phyloP scores from a whole-genome alignment of 371 early-diverging fungal genomes.

The Rhizomucor pusillus region DNA sequence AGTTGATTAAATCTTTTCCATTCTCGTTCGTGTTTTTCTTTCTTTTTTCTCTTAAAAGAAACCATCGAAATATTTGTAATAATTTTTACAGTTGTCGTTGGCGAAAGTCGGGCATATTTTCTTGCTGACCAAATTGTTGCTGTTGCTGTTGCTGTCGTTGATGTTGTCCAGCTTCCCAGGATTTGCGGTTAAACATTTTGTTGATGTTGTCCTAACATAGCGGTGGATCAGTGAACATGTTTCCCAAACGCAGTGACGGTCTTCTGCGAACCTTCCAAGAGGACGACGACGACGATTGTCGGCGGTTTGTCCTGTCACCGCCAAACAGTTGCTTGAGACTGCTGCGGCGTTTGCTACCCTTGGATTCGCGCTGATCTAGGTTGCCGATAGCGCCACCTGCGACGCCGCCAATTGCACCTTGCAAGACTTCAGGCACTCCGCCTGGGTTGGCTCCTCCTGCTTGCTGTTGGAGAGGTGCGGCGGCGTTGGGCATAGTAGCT shows the following conservation, averaged over 20 bases:
- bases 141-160: too few relatives aligned
- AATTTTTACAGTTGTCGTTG: too few relatives aligned
- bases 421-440: neutral
- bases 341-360: neutral
- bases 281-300: neutral
- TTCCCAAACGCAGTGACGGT: neutral
- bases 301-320: neutral
- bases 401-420: constrained; percentile 3
- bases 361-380: neutral
- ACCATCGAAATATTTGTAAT: too few relatives aligned
- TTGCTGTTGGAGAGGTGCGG: too few relatives aligned
- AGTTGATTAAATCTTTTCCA: neutral
- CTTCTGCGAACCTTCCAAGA: neutral
- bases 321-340: constrained; percentile 1
- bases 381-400: neutral
- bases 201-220: neutral
- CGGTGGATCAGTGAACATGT: neutral
- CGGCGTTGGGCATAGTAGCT: too few relatives aligned
- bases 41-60: too few relatives aligned
- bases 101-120: too few relatives aligned
- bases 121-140: too few relatives aligned
- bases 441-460: too few relatives aligned
- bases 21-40: neutral
- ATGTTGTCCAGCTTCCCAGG: too few relatives aligned
- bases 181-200: neutral